Base-by-base conservation (phyloP, 2,329 filamentous ascomycete species). In the Exophiala spinifera region DNA sequence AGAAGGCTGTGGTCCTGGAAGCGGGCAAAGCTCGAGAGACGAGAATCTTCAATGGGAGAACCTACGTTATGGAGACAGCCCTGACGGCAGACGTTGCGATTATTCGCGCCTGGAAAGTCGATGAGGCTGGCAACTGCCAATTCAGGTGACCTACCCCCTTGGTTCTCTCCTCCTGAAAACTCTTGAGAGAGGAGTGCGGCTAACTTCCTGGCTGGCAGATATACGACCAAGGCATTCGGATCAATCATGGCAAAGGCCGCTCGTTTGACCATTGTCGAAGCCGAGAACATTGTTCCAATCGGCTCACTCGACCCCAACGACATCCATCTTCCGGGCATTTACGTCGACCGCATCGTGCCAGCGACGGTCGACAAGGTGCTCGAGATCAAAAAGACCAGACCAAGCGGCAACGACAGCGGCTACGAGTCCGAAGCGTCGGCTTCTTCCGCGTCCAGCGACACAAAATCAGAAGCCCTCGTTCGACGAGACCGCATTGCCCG, bases 241-340 rank as follows among this genome's bases (percentile, higher is more conserved):
- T 80, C 83, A 4, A 79, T 89, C 59, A 89, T 91, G 87, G 89
- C 87, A 56, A 91, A 92, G 72, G 89, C 89, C 0, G 89, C 88
- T 0, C 82, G 80, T 45, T 66, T 88, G 36, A 86, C 88, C 21
- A 91, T 95, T 37, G 88, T 94, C 34, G 89, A 95, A 68, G 89
- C 89, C 1, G 89, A 95, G 66, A 80, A 92, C 59, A 90, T 95
- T 55, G 89, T 95, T 49, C 83, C 86, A 2, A 71, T 84, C 1
- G 89, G 89, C 20, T 81, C 82, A 1, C 85, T 95, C 36, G 79
- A 85, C 49, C 84, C 89, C 2, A 85, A 88, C 56, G 81, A 85
- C 40, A 84, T 95, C 4, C 85, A 94, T 65, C 77, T 95, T 3
- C 88, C 88, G 0, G 89, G 89, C 8, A 91, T 95, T 62, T 94